A percentile compares a stretch with the other conserved stretches of the same genome.
These are phyloP conservation scores for Thielaviopsis populi DNA, from an alignment of 2,329 filamentous ascomycete species.

Conservation along the genomic window DNA sequence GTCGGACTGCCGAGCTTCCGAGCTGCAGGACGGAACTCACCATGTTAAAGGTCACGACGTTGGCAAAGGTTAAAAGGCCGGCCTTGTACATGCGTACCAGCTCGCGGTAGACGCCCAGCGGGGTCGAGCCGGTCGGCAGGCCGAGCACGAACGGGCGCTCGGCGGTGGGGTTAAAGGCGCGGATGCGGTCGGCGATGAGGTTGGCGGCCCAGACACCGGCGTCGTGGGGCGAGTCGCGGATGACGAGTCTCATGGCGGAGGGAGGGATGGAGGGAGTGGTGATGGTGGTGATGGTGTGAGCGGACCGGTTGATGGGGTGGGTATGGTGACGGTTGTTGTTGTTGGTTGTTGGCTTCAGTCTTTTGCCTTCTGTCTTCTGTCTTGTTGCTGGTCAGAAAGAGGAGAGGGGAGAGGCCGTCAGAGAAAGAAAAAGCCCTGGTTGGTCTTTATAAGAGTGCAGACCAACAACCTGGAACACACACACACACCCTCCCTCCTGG, in stretches of 20 bases:
- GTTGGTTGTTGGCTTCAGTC: no score
- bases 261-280: constrained; percentile 18
- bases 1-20: no score
- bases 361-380: no score
- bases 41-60: constrained; percentile 91
- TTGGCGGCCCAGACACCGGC: constrained; percentile 66
- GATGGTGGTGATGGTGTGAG: constrained; percentile 1
- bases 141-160: constrained; percentile 67
- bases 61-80: constrained; percentile 53
- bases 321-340: background rate
- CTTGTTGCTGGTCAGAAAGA: no score
- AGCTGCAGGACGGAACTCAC: no score
- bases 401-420: no score
- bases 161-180: constrained; percentile 56
- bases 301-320: background rate
- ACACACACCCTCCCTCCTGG: no score
- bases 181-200: constrained; percentile 72
- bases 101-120: constrained; percentile 60
- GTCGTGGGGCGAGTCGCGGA: constrained; percentile 53
- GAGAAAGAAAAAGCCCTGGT: background rate
- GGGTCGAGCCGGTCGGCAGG: constrained; percentile 69
- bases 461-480: no score
- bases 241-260: constrained; percentile 61
- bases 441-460: no score
- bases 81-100: constrained; percentile 58